Percentiles rank a stretch among this genome's conserved stretches.
Evolutionary conservation across 768 basidiomycete genomes (phyloP).

Genomic region (Phaffia tasmanica): DNA sequence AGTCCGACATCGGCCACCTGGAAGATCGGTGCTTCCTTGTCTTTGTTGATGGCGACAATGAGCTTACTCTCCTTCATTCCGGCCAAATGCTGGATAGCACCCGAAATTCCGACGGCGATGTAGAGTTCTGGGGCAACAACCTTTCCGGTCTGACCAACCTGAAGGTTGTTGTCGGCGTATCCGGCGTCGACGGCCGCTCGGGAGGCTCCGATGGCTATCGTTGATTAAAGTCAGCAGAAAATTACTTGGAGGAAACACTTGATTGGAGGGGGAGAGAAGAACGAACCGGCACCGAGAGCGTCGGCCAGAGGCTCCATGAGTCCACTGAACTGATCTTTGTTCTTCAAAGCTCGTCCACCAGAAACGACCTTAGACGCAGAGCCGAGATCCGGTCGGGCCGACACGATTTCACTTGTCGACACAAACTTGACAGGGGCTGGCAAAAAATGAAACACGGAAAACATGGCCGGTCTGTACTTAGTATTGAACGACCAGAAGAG

Average conservation of each 20-base stretch:
- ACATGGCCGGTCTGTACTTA: not conserved
- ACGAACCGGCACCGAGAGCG: conserved; percentile 58
- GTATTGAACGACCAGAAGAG: not conserved
- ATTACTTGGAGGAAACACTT: not conserved
- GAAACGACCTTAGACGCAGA: conserved; percentile 80
- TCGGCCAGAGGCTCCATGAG: conserved; percentile 88
- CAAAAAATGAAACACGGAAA: not conserved
- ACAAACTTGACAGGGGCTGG: conserved; percentile 39
- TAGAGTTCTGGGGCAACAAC: conserved; percentile 95
- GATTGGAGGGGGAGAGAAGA: no score
- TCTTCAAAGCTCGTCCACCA: conserved; percentile 89
- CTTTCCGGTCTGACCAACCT: conserved; percentile 99
- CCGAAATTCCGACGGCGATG: conserved; percentile 91
- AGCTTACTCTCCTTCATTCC: conserved; percentile 99
- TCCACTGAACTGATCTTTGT: conserved; percentile 77
- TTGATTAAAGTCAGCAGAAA: not conserved
- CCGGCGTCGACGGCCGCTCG: conserved; percentile 97
- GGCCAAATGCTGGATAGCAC: conserved; percentile 96
- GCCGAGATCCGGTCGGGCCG: conserved; percentile 83
- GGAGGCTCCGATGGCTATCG: conserved; percentile 79
- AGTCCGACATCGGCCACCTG: conserved; percentile 82
- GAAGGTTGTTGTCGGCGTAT: conserved; percentile 92
- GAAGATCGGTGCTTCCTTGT: conserved; percentile 96
- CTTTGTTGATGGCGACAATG: conserved; percentile 98
- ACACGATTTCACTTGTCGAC: conserved; percentile 59